These are phyloP conservation scores for Drechslerella stenobrocha DNA, from an alignment of 2,329 filamentous ascomycete genomes.

Conservation along the genomic window DNA sequence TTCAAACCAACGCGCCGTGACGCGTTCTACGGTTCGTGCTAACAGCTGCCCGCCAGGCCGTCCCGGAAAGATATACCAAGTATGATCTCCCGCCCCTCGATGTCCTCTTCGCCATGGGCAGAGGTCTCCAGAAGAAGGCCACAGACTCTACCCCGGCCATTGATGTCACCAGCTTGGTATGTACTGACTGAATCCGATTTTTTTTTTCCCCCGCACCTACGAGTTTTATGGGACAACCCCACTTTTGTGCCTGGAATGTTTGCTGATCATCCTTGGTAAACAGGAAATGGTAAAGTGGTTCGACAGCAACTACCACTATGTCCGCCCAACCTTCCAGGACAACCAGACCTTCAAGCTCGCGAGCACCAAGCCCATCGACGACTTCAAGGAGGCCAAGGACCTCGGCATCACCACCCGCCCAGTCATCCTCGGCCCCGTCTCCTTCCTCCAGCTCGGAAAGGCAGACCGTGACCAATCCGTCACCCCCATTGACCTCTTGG, in stretches of 20 bases:
- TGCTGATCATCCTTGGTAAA: no score
- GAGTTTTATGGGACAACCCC: no score
- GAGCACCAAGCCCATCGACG: constrained; percentile 82
- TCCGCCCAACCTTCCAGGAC: constrained; percentile 97
- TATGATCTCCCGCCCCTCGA: constrained; percentile 85
- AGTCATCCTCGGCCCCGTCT: constrained; percentile 92
- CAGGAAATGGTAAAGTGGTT: constrained; percentile 99
- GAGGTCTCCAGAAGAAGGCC: constrained; percentile 90
- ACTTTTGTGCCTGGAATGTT: no score
- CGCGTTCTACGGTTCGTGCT: constrained; percentile 46
- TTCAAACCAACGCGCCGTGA: constrained; percentile 5
- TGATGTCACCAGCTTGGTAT: constrained; percentile 80
- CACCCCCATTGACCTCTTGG: constrained; percentile 88
- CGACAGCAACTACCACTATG: constrained; percentile 99
- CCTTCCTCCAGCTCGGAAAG: constrained; percentile 97
- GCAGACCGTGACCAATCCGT: constrained; percentile 93
- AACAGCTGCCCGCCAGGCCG: constrained; percentile 63
- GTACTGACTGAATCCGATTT: constrained; percentile 52
- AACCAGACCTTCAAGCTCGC: constrained; percentile 93
- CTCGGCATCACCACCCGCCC: constrained; percentile 90
- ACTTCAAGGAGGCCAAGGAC: constrained; percentile 98
- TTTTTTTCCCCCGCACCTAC: no score
- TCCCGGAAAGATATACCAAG: constrained; percentile 90
- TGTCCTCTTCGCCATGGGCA: constrained; percentile 99
- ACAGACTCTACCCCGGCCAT: constrained; percentile 61